Evolutionary conservation across 2,329 filamentous ascomycete genomes (phyloP), one percentile per base, ranked within the genome.

Genomic region (Pestalotiopsis sp.): DNA sequence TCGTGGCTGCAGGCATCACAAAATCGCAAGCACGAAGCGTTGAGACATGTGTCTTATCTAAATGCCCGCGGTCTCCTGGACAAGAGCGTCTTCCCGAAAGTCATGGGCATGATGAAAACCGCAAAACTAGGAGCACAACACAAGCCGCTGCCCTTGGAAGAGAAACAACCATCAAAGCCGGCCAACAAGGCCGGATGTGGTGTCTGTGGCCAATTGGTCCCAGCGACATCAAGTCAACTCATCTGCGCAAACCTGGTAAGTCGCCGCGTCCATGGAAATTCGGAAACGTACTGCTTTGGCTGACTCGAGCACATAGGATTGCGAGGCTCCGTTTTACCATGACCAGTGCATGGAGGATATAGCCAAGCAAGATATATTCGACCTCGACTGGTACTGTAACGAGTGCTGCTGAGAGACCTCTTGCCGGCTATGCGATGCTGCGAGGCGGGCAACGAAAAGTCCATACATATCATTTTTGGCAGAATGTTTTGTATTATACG

Each of bases 21-120:
- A 27, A 79, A 82, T 61, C 84, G 87, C 17, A 82, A 85, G 75
- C 78, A 81, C 4, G 87, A 90, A 74, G 88, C 88, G 70, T 83
- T 84, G 60, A 88, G 88, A 72, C 87, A 89, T 72, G 73, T 84
- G 17, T 82, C 82, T 52, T 83, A 86, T 65, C 79, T 90, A 63
- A 79, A 88, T 52, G 83, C 84, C 2, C 80, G 85, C 57, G 80
- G 85, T 67, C 79, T 83, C 4, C 74, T 90, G 31, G 78, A 82
- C 4, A 84, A 86, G 60, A 71, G 79, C 3, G 82, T 79, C 25
- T 77, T 89, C 20, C 70, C 79, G 7, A 77, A 83, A 56, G 84
- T 84, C 0, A 78, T 85, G 14, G 72, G 73, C 39, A 73, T 82
- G 9, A 80, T 89, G 65, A 82, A 84, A 27, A 77, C 81, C 14